Evolutionary conservation across 2,329 filamentous ascomycete species (phyloP).

Genomic region (Epichloe bromicola): DNA sequence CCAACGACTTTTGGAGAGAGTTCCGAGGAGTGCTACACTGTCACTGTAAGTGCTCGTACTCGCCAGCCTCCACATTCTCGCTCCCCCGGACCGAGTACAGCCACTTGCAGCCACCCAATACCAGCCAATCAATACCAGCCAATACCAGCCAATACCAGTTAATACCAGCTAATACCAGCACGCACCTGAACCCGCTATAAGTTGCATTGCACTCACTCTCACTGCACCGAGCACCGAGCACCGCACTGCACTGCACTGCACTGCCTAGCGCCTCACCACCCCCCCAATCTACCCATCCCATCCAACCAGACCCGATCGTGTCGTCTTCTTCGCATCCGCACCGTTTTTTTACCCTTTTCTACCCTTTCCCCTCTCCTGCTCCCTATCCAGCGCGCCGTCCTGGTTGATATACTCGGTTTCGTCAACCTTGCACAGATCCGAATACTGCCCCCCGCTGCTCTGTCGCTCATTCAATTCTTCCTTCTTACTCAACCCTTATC

Average conservation of each 20-base stretch:
- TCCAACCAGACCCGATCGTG: neutral
- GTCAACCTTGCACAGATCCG: neutral
- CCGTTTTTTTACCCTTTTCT: neutral
- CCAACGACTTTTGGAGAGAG: too few relatives aligned
- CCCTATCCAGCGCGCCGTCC: neutral
- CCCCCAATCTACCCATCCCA: neutral
- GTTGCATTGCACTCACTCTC: neutral
- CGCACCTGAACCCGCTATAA: neutral
- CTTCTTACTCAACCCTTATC: neutral
- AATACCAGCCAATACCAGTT: neutral
- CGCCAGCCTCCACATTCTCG: neutral
- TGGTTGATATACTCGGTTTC: neutral
- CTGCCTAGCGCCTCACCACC: neutral
- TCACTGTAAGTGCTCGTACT: too few relatives aligned
- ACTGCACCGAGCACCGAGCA: neutral
- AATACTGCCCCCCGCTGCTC: slow-evolving; percentile 2
- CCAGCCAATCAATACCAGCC: too few relatives aligned
- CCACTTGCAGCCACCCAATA: neutral
- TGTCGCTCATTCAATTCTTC: slow-evolving; percentile 4
- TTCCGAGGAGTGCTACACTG: too few relatives aligned
- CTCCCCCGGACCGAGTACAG: neutral
- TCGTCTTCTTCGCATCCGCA: neutral
- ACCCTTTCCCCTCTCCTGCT: neutral
- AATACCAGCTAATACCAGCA: neutral
- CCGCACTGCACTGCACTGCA: too few relatives aligned